phyloP scores from a whole-genome alignment of 768 basidiomycete genomes.

The Pulveroboletus sp. region DNA sequence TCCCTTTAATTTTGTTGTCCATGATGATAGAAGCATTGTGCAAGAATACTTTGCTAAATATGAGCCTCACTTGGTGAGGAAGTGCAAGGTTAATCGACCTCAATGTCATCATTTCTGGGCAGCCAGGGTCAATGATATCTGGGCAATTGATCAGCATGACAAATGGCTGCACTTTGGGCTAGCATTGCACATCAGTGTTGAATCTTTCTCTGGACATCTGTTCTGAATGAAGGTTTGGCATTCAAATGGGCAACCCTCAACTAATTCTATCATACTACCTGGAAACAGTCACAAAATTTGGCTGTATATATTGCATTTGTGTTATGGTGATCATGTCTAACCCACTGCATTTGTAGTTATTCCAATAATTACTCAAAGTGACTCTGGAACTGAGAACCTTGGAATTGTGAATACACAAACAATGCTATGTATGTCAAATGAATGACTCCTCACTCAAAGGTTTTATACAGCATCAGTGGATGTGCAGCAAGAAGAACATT shows the following conservation, averaged over 20 bases:
- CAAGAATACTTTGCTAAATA: background rate
- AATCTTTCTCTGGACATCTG: background rate
- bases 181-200: background rate
- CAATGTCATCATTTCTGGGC: background rate
- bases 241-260: background rate
- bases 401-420: conserved; percentile 1
- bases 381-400: background rate
- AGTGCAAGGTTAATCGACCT: background rate
- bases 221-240: conserved; percentile 2
- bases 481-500: conserved; percentile 36
- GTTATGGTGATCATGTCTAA: too few species aligned
- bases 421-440: background rate
- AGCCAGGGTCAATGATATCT: background rate
- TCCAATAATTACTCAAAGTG: background rate
- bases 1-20: too few species aligned
- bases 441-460: conserved; percentile 35
- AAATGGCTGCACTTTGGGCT: background rate
- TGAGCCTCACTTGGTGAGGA: background rate
- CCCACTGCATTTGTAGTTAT: too few species aligned
- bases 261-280: conserved; percentile 1
- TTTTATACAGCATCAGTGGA: conserved; percentile 41
- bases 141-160: background rate
- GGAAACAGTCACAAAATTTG: background rate
- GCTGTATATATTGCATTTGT: background rate
- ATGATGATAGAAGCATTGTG: background rate